A percentile compares a stretch with the other conserved stretches of the same genome.
Conservation (phyloP, 371 early-diverging fungal species). For the Mucor lusitanicus region DNA sequence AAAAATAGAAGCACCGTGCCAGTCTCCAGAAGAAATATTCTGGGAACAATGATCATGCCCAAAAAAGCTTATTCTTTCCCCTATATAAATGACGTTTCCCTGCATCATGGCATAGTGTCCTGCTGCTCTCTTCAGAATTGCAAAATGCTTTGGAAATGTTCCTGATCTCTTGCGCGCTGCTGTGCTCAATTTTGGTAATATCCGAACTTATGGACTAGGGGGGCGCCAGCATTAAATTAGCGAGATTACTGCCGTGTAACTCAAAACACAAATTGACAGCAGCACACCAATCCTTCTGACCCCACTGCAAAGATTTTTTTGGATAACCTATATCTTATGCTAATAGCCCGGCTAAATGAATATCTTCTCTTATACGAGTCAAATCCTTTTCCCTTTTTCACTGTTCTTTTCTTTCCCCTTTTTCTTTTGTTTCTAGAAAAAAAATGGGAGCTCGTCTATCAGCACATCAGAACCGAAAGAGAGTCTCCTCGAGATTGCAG, state of each 20-base stretch:
- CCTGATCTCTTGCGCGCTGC: no score
- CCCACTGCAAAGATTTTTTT: not conserved
- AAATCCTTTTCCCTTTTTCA: not conserved
- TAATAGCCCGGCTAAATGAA: not conserved
- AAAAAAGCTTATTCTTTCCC: no score
- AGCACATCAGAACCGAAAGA: slow-evolving; percentile 2
- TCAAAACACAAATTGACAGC: not conserved
- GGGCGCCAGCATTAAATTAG: not conserved
- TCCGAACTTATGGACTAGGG: not conserved
- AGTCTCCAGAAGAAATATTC: no score
- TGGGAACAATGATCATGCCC: no score
- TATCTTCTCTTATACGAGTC: not conserved
- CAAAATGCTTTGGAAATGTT: no score
- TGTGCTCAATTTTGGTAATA: not conserved
- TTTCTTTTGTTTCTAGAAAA: not conserved
- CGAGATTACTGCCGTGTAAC: not conserved
- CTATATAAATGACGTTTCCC: no score
- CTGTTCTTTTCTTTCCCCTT: not conserved
- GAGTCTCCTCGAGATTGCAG: slow-evolving; percentile 6
- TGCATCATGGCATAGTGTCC: no score
- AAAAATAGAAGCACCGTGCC: no score
- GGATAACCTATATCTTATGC: not conserved
- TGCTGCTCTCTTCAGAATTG: no score
- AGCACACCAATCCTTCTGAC: not conserved
- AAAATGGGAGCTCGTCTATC: slow-evolving; percentile 19